Conservation (phyloP, 1,139 yeast genomes). For the Waltiozyma sp. region DNA sequence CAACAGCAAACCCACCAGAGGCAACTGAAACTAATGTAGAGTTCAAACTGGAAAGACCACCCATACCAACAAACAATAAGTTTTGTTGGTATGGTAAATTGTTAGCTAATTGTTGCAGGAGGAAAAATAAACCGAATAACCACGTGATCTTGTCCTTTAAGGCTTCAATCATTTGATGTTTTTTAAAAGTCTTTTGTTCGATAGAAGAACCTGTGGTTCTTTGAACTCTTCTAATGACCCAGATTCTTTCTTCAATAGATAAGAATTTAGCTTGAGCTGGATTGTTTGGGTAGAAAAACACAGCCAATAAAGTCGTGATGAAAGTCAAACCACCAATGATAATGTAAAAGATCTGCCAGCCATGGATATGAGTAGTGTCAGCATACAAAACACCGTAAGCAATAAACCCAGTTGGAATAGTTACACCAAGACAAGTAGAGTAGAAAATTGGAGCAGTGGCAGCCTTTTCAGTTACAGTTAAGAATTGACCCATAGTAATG, state of each 20-base stretch:
- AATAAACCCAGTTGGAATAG: conserved; percentile 35
- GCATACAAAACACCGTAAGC: conserved; percentile 31
- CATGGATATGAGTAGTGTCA: conserved; percentile 21
- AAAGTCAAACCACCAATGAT: conserved; percentile 34
- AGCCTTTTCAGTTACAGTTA: conserved; percentile 31
- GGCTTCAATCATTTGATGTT: conserved; percentile 32
- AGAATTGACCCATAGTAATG: conserved; percentile 33
- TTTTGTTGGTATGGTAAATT: conserved; percentile 38
- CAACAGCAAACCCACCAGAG: conserved; percentile 32
- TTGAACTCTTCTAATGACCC: conserved; percentile 34
- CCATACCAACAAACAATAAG: conserved; percentile 30
- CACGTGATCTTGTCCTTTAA: conserved; percentile 37
- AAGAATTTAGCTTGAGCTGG: conserved; percentile 31
- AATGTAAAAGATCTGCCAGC: conserved; percentile 31
- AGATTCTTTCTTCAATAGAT: conserved; percentile 30
- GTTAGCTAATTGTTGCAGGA: conserved; percentile 35
- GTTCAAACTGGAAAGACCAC: conserved; percentile 29
- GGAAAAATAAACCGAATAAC: conserved; percentile 29
- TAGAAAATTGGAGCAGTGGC: conserved; percentile 33
- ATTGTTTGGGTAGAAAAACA: conserved; percentile 32
- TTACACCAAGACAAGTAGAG: conserved; percentile 33
- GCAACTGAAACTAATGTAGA: conserved; percentile 45
- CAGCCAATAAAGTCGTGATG: conserved; percentile 22
- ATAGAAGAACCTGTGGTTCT: conserved; percentile 31
- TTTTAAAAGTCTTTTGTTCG: conserved; percentile 34